Base-by-base conservation (phyloP, 73 alveolate genomes). In the Paramecium pentaurelia region DNA sequence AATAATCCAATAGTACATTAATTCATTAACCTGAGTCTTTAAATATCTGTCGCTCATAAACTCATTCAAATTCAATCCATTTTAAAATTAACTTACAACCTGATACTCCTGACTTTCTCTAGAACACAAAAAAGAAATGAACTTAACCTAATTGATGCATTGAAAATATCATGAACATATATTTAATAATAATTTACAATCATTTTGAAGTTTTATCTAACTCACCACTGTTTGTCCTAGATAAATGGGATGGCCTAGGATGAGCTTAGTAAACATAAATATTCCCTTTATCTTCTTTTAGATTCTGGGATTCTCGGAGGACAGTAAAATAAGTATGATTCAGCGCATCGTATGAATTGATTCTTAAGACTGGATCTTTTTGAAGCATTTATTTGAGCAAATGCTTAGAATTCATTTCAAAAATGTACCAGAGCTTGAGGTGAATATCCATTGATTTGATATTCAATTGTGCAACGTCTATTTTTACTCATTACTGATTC, bases 371-470 rank as follows among this genome's bases (percentile, higher is more conserved):
- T 30, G 87, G 87, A 44, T 73, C 60, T 40, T 22, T 37, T 36
- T 40, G 58, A 73, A 73, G 87, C 87, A 73, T 73, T 73, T 36
- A 37, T 40, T 73, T 37, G 34, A 73, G 60, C 47, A 73, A 40
- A 73, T 73, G 60, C 87, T 73, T 37, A 73, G 58, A 73, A 73
- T 73, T 34, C 37, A 73, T 30, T 73, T 40, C 58, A 37, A 73
- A 73, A 37, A 37, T 73, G 58, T 73, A 73, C 87, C 58, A 73
- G 37, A 40, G 87, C 87, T 40, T 37, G 18, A 37, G 37, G 20
- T 18, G 87, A 73, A 73, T 73, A 73, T 16, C 87, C 87, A 73
- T 38, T 73, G 7, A 73, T 73, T 73, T 73, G 60, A 73, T 73
- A 73, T 37, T 73, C 87, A 73, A 73, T 73, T 3, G n/a, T 38